phyloP scores from a whole-genome alignment of 768 basidiomycete genomes.

The Leucocoprinus birnbaumii region DNA sequence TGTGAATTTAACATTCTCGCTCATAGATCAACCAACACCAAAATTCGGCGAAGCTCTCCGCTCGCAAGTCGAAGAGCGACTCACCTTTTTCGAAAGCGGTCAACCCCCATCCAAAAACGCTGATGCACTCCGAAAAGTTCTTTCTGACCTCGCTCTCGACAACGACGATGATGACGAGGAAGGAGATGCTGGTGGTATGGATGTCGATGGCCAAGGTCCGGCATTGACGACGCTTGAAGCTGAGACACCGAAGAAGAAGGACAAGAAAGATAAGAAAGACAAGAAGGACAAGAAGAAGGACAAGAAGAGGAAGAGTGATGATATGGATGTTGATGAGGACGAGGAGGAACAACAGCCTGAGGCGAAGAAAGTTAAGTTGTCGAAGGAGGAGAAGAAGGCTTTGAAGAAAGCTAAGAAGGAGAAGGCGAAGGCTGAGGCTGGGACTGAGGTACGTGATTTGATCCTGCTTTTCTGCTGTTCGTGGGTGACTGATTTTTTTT shows the following conservation, averaged over 20 bases:
- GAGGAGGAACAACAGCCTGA: constrained; percentile 47
- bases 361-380: constrained; percentile 70
- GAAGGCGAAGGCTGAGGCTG: constrained; percentile 48
- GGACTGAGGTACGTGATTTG: constrained; percentile 6
- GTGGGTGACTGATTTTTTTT: not conserved
- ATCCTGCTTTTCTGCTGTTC: no score
- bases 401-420: constrained; percentile 76
- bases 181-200: constrained; percentile 24
- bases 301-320: constrained; percentile 58
- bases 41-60: constrained; percentile 96
- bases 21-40: constrained; percentile 75
- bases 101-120: constrained; percentile 86
- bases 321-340: constrained; percentile 59
- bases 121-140: constrained; percentile 87
- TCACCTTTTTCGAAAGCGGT: constrained; percentile 92
- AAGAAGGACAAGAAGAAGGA: constrained; percentile 71
- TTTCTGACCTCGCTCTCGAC: constrained; percentile 72
- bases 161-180: constrained; percentile 51
- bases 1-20: constrained; percentile 3
- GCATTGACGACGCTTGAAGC: constrained; percentile 58
- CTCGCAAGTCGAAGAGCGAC: constrained; percentile 92
- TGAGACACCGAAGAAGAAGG: constrained; percentile 53
- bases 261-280: constrained; percentile 51
- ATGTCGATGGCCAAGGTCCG: constrained; percentile 27
- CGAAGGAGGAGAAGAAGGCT: constrained; percentile 86